A percentile compares a stretch with the other conserved stretches of the same genome.
Evolutionary conservation across 768 basidiomycete species (phyloP).

Genomic region (Russula lepida): DNA sequence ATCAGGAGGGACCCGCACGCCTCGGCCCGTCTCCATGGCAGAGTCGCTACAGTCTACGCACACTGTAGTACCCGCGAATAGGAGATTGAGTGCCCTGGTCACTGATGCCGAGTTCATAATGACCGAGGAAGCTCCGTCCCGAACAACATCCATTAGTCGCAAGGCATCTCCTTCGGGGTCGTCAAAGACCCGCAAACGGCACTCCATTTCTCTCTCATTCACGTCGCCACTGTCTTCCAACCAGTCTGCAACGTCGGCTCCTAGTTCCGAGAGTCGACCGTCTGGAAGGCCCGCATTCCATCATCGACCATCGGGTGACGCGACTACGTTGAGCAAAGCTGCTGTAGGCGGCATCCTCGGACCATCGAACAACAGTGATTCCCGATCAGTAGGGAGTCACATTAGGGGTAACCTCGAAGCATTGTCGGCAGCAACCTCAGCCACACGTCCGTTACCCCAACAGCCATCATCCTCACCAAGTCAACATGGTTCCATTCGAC

Average conservation of each 20-base stretch:
- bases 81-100: slow-evolving; percentile 58
- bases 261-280: slow-evolving; percentile 1
- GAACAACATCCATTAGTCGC: slow-evolving; percentile 18
- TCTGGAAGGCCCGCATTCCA: background rate
- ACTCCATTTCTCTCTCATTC: slow-evolving; percentile 58
- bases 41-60: slow-evolving; percentile 68
- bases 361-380: slow-evolving; percentile 27
- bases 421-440: slow-evolving; percentile 30
- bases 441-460: slow-evolving; percentile 26
- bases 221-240: slow-evolving; percentile 26
- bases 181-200: slow-evolving; percentile 43
- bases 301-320: slow-evolving; percentile 23
- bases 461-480: slow-evolving; percentile 22
- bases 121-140: slow-evolving; percentile 47
- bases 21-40: slow-evolving; percentile 70
- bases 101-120: slow-evolving; percentile 60
- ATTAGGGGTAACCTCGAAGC: slow-evolving; percentile 42
- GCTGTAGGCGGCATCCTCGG: slow-evolving; percentile 38
- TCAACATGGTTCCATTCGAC: slow-evolving; percentile 35
- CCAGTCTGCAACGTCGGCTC: background rate
- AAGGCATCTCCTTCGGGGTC: slow-evolving; percentile 38
- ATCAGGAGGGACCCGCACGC: slow-evolving; percentile 37
- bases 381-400: slow-evolving; percentile 33
- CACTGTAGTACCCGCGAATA: slow-evolving; percentile 60
- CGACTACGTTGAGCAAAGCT: slow-evolving; percentile 35